phyloP scores from a whole-genome alignment of 2,329 filamentous ascomycete species.

The Clonostachys sp. region DNA sequence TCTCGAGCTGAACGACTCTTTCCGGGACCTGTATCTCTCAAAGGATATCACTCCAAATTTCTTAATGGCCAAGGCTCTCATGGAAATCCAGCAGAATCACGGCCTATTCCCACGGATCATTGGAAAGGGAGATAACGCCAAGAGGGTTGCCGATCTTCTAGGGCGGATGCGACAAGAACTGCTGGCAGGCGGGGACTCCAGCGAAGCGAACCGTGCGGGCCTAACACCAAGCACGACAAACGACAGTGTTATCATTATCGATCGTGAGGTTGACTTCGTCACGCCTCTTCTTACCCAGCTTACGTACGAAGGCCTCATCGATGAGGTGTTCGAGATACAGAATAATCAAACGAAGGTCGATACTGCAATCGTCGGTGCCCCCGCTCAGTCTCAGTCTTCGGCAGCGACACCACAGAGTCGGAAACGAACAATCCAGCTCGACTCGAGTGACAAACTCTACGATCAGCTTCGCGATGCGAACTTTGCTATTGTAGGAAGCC shows the following conservation, averaged over 20 bases:
- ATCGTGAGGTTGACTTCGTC: constrained; percentile 90
- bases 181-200: constrained; percentile 70
- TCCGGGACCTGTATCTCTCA: constrained; percentile 80
- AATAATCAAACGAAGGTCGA: constrained; percentile 94
- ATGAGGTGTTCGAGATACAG: constrained; percentile 87
- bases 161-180: constrained; percentile 89
- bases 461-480: constrained; percentile 86
- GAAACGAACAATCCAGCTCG: constrained; percentile 85
- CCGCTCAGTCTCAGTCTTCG: constrained; percentile 59
- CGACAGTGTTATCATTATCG: constrained; percentile 90
- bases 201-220: constrained; percentile 56
- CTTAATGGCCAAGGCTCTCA: constrained; percentile 83
- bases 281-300: constrained; percentile 90
- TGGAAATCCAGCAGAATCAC: constrained; percentile 88
- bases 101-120: constrained; percentile 92
- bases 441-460: constrained; percentile 86
- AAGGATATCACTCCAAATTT: constrained; percentile 92
- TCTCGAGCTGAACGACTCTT: constrained; percentile 82
- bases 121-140: constrained; percentile 93
- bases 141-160: constrained; percentile 80
- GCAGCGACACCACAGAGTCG: constrained; percentile 54
- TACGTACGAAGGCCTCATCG: constrained; percentile 93
- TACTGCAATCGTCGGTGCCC: constrained; percentile 78
- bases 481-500: constrained; percentile 86
- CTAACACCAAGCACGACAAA: constrained; percentile 81